These are phyloP conservation scores for Aspergillus pseudonomiae DNA, from an alignment of 2,329 filamentous ascomycete species.

Conservation along the genomic window DNA sequence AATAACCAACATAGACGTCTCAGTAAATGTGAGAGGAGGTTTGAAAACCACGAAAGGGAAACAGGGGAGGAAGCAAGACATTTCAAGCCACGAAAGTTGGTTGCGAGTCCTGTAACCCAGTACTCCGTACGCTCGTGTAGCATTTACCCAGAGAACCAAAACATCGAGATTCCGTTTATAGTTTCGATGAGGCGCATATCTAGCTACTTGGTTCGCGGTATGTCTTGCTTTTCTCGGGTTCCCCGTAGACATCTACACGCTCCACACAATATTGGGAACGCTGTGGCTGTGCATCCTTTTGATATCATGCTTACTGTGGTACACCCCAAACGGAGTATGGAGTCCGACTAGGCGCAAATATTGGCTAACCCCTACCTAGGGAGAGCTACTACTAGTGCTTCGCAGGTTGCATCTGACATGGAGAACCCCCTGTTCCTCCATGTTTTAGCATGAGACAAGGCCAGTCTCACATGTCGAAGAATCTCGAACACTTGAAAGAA, in stretches of 20 bases:
- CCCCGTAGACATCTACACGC: background rate
- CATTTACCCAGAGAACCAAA: background rate
- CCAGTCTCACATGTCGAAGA: conserved; percentile 1
- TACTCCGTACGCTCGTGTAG: background rate
- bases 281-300: background rate
- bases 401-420: background rate
- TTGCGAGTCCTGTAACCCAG: background rate
- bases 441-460: conserved; percentile 4
- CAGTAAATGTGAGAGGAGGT: background rate
- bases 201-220: background rate
- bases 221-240: background rate
- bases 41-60: background rate
- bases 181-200: background rate
- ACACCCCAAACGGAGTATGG: background rate
- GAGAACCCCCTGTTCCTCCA: background rate
- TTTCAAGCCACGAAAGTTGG: background rate
- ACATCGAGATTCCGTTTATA: background rate
- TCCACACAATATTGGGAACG: background rate
- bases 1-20: background rate
- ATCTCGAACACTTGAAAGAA: background rate
- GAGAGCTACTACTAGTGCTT: background rate
- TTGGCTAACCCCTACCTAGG: background rate
- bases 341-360: background rate
- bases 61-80: background rate
- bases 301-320: background rate